Conservation (phyloP, 768 basidiomycete species). For the Gymnopilus dilepis region DNA sequence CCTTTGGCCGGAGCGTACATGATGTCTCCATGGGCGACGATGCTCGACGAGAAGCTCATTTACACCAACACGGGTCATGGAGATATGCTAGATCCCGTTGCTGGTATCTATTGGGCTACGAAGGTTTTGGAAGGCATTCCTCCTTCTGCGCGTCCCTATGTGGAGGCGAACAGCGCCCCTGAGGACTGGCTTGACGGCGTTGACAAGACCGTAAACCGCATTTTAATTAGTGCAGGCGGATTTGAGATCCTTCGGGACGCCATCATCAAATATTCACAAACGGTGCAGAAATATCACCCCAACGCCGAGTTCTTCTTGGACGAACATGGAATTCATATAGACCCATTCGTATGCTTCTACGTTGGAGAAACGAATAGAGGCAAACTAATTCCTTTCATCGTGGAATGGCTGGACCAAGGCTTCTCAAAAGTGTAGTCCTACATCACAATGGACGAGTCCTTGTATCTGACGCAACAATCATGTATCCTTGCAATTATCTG, state of each 20-base stretch:
- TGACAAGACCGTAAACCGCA: slow-evolving; percentile 24
- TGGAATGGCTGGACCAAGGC: slow-evolving; percentile 22
- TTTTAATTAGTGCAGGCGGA: slow-evolving; percentile 34
- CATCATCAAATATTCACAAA: slow-evolving; percentile 26
- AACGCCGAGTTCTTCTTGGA: slow-evolving; percentile 22
- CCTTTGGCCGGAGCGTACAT: slow-evolving; percentile 39
- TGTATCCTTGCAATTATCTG: too few species aligned
- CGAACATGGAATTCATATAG: slow-evolving; percentile 25
- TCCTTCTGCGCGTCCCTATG: slow-evolving; percentile 22
- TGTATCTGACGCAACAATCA: too few species aligned
- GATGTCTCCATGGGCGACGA: slow-evolving; percentile 46
- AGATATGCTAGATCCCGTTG: slow-evolving; percentile 24
- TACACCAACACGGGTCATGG: slow-evolving; percentile 15
- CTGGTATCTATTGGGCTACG: slow-evolving; percentile 20
- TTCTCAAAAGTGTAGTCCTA: neutral
- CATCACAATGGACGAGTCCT: too few species aligned
- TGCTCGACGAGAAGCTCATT: slow-evolving; percentile 26
- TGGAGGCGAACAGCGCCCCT: slow-evolving; percentile 30
- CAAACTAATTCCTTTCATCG: slow-evolving; percentile 19
- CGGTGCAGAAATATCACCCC: slow-evolving; percentile 14
- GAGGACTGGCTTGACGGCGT: slow-evolving; percentile 34
- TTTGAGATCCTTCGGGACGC: slow-evolving; percentile 33
- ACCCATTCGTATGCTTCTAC: slow-evolving; percentile 23
- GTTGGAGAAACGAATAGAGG: slow-evolving; percentile 20
- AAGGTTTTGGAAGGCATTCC: slow-evolving; percentile 21